Evolutionary conservation across 1,284 basidiomycete genomes (phyloP), one percentile per base, ranked within the genome.

Genomic region (Farysia itapuensis): DNA sequence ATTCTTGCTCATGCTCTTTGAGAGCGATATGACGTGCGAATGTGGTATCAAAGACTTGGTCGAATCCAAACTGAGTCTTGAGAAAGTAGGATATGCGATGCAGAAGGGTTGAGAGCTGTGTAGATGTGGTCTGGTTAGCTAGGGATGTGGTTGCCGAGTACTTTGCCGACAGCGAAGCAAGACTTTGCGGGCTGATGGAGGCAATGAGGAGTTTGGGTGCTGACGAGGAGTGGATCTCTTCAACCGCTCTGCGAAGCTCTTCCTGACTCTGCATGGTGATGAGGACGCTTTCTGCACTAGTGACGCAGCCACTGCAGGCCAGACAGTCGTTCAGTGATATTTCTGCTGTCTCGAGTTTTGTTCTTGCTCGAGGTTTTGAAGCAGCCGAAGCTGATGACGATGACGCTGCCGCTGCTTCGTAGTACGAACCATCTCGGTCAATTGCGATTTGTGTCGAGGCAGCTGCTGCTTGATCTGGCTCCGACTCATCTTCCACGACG

Each of bases 181-280:
- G 82, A 1, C 84, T 86, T 77, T 98, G 95, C 0, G 95, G 93
- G 0, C 93, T 86, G 43, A 76, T 68, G 35, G 64, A 67, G 8
- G 69, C 72, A 13, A 75, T 61, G 32, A 71, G 52, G 4, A 65
- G 34, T 19, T 39, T 63, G 6, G 22, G 42, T 2, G 11, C n/a
- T 14, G 14, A 12, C 1, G 47, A 50, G 0, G 35, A 14, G 19
- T 43, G 38, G 28, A 58, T 52, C 26, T 53, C 59, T 5, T 35
- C 35, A 19, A 73, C 43, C 30, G 51, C 65, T 5, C 60, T 82
- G 32, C 92, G 82, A 2, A 98, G 89, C 77, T 98, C 92, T 19
- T 85, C 84, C 73, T 96, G 92, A 13, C 90, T 94, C 78, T 98
- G 95, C 52, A 95, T 84, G n/a, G 90, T 92, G 75, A 98, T 95